Percentiles rank a stretch among this genome's conserved stretches.
Evolutionary conservation across 2,329 filamentous ascomycete genomes (phyloP).

Genomic region (Sclerotinia sclerotiorum): DNA sequence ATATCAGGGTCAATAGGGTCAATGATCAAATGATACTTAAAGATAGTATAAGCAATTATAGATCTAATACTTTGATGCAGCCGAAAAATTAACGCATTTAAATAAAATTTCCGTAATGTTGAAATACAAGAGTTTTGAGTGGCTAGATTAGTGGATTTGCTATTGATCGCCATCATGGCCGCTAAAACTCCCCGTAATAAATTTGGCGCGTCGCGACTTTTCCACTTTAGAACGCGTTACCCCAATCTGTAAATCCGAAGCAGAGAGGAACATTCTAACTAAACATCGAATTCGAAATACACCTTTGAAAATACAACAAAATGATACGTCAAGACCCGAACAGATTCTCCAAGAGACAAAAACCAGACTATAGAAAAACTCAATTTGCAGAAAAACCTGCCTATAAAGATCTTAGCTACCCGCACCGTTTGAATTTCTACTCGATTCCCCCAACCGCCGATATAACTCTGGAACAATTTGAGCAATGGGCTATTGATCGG

Average conservation of each 20-base stretch:
- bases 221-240: constrained; percentile 21
- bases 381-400: constrained; percentile 64
- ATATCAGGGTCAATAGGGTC: neutral
- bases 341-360: constrained; percentile 66
- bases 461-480: constrained; percentile 94
- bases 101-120: neutral
- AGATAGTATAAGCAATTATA: too few relatives aligned
- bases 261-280: neutral
- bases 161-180: neutral
- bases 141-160: too few relatives aligned
- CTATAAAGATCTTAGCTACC: constrained; percentile 78
- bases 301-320: constrained; percentile 14
- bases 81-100: too few relatives aligned
- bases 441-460: constrained; percentile 83
- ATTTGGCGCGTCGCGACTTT: constrained; percentile 24
- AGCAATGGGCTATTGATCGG: constrained; percentile 96
- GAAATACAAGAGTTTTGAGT: neutral
- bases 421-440: constrained; percentile 90
- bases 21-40: neutral
- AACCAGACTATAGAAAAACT: constrained; percentile 76
- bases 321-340: constrained; percentile 41
- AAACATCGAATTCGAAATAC: neutral
- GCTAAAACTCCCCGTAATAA: neutral
- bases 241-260: neutral
- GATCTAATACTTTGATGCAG: too few relatives aligned